Percentiles rank a stretch among this genome's conserved stretches.
Conservation (phyloP, 1,139 yeast species). For the Lodderomyces oxycetoniae region DNA sequence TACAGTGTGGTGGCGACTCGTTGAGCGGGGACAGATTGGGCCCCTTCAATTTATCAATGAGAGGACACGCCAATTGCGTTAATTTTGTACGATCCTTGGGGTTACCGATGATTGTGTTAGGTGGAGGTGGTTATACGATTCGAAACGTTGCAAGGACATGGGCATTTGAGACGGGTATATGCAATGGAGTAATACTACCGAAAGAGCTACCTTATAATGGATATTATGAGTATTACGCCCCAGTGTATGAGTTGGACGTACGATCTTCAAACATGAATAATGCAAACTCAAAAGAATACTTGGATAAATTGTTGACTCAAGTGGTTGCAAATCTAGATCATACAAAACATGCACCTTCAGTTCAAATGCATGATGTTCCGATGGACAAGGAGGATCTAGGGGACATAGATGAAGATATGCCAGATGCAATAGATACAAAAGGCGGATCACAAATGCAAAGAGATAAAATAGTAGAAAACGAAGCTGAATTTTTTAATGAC, state of each 20-base stretch:
- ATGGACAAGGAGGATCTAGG: conserved; percentile 75
- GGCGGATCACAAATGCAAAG: conserved; percentile 89
- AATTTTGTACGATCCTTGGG: conserved; percentile 80
- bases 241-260: conserved; percentile 89
- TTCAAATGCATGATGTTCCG: conserved; percentile 89
- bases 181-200: conserved; percentile 75
- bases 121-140: conserved; percentile 99
- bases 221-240: conserved; percentile 95
- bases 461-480: conserved; percentile 65
- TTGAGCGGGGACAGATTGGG: conserved; percentile 91
- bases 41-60: conserved; percentile 84
- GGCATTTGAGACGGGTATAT: conserved; percentile 90
- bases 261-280: conserved; percentile 96
- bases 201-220: conserved; percentile 91
- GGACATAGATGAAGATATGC: conserved; percentile 71
- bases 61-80: conserved; percentile 95
- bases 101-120: conserved; percentile 86
- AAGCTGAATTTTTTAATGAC: conserved; percentile 63
- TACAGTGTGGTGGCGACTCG: conserved; percentile 98
- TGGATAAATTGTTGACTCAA: conserved; percentile 77
- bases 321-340: conserved; percentile 76
- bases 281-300: conserved; percentile 89
- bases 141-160: conserved; percentile 94
- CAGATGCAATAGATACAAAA: conserved; percentile 73
- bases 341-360: conserved; percentile 93